Conservation (phyloP, 2,329 filamentous ascomycete species). For the Fusarium gaditjirri region DNA sequence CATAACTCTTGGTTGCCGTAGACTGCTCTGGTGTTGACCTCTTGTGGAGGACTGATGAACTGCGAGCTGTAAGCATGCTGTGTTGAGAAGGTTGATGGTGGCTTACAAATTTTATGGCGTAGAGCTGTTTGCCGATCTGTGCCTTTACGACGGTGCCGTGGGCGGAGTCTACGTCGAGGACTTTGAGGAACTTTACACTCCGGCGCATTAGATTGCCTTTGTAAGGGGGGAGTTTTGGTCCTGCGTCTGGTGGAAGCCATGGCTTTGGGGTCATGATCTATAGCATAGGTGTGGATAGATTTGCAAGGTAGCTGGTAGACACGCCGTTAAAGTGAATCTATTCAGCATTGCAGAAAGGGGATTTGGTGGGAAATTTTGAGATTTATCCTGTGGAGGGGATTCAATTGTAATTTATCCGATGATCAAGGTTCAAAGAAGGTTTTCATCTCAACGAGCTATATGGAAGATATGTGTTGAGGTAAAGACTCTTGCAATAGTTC, state of each 20-base stretch:
- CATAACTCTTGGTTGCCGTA: not conserved
- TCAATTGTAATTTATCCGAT: accelerated
- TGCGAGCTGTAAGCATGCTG: not conserved
- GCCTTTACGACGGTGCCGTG: not conserved
- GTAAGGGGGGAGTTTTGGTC: not conserved
- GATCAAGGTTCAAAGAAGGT: not conserved
- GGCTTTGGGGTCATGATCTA: not conserved
- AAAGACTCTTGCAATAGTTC: accelerated
- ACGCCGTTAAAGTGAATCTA: not conserved
- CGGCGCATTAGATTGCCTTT: not conserved
- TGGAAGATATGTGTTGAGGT: accelerated
- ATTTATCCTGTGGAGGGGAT: accelerated
- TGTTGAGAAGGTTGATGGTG: not conserved
- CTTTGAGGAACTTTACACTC: not conserved
- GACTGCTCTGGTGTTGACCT: not conserved
- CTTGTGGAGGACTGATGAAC: not conserved
- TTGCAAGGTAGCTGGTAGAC: accelerated
- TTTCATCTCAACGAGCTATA: accelerated
- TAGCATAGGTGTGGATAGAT: accelerated
- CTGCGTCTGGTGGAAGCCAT: not conserved
- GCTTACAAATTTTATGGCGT: constrained; percentile 6
- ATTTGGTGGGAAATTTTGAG: no score
- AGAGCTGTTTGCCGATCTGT: not conserved
- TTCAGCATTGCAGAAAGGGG: accelerated
- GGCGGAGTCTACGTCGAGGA: not conserved